Percentiles rank a stretch among this genome's conserved stretches.
Conservation (phyloP, 139 green algal genomes). For the Chlorokybus atmophyticus region DNA sequence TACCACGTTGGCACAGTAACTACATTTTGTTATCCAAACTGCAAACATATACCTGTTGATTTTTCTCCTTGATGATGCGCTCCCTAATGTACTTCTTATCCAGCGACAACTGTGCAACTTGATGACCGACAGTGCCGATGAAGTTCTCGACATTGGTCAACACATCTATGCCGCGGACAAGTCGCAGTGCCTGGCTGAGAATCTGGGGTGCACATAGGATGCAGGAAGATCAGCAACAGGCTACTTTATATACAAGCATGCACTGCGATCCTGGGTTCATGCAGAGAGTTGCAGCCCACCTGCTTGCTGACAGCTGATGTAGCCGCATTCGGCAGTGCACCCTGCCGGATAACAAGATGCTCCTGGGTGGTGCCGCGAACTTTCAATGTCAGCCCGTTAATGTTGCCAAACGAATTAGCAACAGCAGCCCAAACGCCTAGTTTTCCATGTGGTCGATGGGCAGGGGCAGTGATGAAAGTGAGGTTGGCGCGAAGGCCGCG, state of each 20-base stretch:
- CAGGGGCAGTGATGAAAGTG: slow-evolving; percentile 16
- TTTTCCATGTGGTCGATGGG: slow-evolving; percentile 11
- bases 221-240: too few relatives aligned
- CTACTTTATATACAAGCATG: too few relatives aligned
- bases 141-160: slow-evolving; percentile 18
- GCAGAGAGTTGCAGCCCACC: too few relatives aligned
- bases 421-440: slow-evolving; percentile 19
- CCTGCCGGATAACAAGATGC: background rate
- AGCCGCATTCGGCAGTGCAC: too few relatives aligned
- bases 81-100: slow-evolving; percentile 30
- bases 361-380: background rate
- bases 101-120: slow-evolving; percentile 22
- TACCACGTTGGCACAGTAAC: too few relatives aligned
- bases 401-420: slow-evolving; percentile 22
- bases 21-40: too few relatives aligned
- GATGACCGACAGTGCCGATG: slow-evolving; percentile 16
- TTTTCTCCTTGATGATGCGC: too few relatives aligned
- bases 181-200: slow-evolving; percentile 24
- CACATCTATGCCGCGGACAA: slow-evolving; percentile 20
- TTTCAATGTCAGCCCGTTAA: slow-evolving; percentile 16
- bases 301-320: too few relatives aligned
- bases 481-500: slow-evolving; percentile 11
- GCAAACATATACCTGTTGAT: too few relatives aligned
- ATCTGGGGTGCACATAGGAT: too few relatives aligned
- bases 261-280: too few relatives aligned